Evolutionary conservation across 192 early-diverging fungal genomes (phyloP), one percentile per base, ranked within the genome.

Genomic region (Phlyctochytrium planicorne): DNA sequence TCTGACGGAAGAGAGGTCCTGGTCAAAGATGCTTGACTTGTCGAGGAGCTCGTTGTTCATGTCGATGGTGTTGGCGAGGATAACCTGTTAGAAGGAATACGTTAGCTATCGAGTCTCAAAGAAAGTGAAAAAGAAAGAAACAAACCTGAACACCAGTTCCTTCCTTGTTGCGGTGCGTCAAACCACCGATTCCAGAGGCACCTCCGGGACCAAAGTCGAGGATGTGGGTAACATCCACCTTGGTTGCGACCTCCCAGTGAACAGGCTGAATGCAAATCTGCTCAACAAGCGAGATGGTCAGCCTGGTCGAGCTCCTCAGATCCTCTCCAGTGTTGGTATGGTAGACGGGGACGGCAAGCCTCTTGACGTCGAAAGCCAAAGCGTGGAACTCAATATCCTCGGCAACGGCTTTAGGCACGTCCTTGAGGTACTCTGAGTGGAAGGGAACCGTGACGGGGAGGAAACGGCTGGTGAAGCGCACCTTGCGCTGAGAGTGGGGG

Each of bases 171-270:
- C 90, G 87, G 77, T 88, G 80, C 23, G 93, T 93, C 64, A 95
- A 75, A 50, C 80, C 74, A 33, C 93, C 94, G 69, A 98, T 90
- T 16, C 94, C 94, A 2, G 85, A 86, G 6, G 89, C 67, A 12
- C 92, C 91, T 33, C 92, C 93, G 0, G 94, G 92, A 17, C 96
- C 94, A 80, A 96, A 98, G 77, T 98, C 96, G 27, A 98, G 82
- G 23, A 96, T 85, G 76, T 98, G 96, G 10, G 94, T 93, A 66
- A 85, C 79, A 25, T 75, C 79, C n/a, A 84, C 78, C 16, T 83
- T 37, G 32, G 79, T 79, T 14, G 78, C 90, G 59, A 78, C 82
- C 56, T 92, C 87, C 92, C 92, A 94, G 72, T 91, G 71, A 6
- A 93, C 87, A 47, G 89, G 80, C 65, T 78, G 78, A 25, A 74